Base-by-base conservation (phyloP, 176 grass and related monocot species). In the Avena sativa region DNA sequence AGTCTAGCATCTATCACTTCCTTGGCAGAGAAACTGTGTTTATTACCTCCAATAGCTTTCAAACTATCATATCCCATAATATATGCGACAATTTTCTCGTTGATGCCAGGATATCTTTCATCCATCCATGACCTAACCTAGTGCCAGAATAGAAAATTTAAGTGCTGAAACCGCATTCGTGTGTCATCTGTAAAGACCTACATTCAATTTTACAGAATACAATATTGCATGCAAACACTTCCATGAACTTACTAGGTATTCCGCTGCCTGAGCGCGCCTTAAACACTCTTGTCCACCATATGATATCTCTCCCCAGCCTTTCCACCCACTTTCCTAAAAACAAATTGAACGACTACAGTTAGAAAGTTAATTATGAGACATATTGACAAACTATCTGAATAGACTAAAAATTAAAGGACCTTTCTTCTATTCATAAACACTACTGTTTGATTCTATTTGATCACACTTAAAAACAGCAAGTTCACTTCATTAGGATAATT, bases 271-370 rank as follows among this genome's bases (percentile, higher is more conserved):
- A 85, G 96, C 90, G 53, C 93, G 93, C 85, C 73, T 92, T 71
- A 98, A 74, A 85, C 93, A 98, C 65, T 51, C 84, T 81, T 80
- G 89, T 6, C 93, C 96, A 79, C 92, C 93, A 51, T 95, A 98
- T 68, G 96, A 98, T 89, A 98, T 92, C 82, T 98, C 93, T 88
- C 96, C 96, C 96, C 93, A 95, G 14, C 93, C 86, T 94, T 98
- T 98, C 91, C 91, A 98, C 89, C 96, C 96, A 87, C 75, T 88
- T 78, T 90, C 90, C 96, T 95, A 81, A 60, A 74, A 85, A 78
- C 55, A 40, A 21, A 40, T 47, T 77, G 19, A 77, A 76, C 0
- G 4, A 60, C 21, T 62, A 11, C 1, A 73, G 17, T 61, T 15
- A 55, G 74, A 34, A 76, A 77, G 50, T 9, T 56, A 77, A 34